phyloP scores from a whole-genome alignment of 352 stramenopile genomes.

The Phytophthora capsici region DNA sequence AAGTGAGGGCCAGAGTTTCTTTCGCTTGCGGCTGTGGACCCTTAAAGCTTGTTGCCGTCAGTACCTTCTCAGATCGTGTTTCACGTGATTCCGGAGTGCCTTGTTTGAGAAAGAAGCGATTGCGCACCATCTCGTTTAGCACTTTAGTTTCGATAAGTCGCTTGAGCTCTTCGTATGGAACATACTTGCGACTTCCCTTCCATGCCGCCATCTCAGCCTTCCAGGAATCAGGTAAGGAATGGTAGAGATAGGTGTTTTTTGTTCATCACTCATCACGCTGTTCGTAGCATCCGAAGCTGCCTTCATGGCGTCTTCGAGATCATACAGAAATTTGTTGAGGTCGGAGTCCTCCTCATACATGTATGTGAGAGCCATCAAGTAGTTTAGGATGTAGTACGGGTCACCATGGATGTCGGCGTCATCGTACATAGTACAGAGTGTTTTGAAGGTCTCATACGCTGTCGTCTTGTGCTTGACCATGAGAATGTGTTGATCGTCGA shows the following conservation, averaged over 20 bases:
- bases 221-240: background rate
- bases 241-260: background rate
- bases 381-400: slow-evolving; percentile 4
- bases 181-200: background rate
- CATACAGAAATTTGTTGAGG: slow-evolving; percentile 1
- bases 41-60: no score
- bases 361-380: background rate
- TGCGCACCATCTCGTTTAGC: background rate
- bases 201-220: background rate
- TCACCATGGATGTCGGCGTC: background rate
- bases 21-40: no score
- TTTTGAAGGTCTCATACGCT: background rate
- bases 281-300: background rate
- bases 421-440: slow-evolving; percentile 9
- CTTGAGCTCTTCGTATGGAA: background rate
- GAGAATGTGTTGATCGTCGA: no score
- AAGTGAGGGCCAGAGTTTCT: no score
- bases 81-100: slow-evolving; percentile 1
- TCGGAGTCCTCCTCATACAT: slow-evolving; percentile 5
- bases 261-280: background rate
- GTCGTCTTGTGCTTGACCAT: background rate
- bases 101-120: slow-evolving; percentile 14
- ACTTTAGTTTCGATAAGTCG: slow-evolving; percentile 14
- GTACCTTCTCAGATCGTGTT: slow-evolving; percentile 6
- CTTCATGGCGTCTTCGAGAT: slow-evolving; percentile 5